Conservation (phyloP, 768 basidiomycete species). For the Lactarius deliciosus region DNA sequence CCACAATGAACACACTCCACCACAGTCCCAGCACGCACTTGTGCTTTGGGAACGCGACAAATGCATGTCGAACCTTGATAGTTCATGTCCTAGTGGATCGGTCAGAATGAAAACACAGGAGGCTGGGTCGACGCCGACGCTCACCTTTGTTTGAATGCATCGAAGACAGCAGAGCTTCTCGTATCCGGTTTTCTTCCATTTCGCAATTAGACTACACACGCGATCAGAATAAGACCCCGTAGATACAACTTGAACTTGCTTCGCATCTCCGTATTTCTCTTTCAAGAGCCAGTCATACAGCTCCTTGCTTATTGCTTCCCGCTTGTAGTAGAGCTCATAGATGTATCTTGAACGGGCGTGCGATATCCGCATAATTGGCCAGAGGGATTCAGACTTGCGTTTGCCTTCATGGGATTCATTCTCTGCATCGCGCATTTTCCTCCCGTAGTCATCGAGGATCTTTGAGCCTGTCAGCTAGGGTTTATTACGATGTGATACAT, state of each 20-base stretch:
- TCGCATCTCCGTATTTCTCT: slow-evolving; percentile 94
- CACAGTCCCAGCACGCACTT: slow-evolving; percentile 83
- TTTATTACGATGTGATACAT: background rate
- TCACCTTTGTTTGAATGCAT: slow-evolving; percentile 91
- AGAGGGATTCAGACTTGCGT: slow-evolving; percentile 86
- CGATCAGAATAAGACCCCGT: background rate
- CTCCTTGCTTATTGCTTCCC: slow-evolving; percentile 89
- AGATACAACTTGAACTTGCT: slow-evolving; percentile 53
- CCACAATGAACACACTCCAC: slow-evolving; percentile 98
- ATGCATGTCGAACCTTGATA: slow-evolving; percentile 98
- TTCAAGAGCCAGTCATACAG: slow-evolving; percentile 98
- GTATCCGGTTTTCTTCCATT: slow-evolving; percentile 99
- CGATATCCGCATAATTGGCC: slow-evolving; percentile 98
- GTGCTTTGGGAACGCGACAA: slow-evolving; percentile 94
- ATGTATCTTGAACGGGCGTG: slow-evolving; percentile 96
- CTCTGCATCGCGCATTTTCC: slow-evolving; percentile 99
- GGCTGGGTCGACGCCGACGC: slow-evolving; percentile 24
- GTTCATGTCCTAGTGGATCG: slow-evolving; percentile 83
- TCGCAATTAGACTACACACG: slow-evolving; percentile 79
- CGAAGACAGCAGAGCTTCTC: slow-evolving; percentile 97
- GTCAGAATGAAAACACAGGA: slow-evolving; percentile 7
- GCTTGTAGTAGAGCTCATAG: slow-evolving; percentile 98
- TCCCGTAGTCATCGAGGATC: slow-evolving; percentile 97
- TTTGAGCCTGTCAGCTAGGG: slow-evolving; percentile 35
- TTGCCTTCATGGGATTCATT: slow-evolving; percentile 99